These are phyloP conservation scores for Barnettozyma sucrosica DNA, from an alignment of 805 yeast species.

Conservation along the genomic window DNA sequence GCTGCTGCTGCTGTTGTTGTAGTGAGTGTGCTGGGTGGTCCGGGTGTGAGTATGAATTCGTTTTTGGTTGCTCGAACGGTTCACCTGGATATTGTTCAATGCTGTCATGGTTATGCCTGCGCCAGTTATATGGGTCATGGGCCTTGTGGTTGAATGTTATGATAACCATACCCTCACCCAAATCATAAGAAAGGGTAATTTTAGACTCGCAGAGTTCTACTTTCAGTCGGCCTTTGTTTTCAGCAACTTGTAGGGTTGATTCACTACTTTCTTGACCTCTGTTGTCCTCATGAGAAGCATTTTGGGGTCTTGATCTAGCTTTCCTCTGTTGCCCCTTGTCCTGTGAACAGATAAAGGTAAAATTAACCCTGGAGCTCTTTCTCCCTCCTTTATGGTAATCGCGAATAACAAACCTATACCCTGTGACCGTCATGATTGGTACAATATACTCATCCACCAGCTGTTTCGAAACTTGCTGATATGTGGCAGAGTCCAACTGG, in stretches of 20 bases:
- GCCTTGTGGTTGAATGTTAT: constrained; percentile 35
- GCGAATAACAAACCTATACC: constrained; percentile 38
- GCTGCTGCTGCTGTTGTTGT: constrained; percentile 10
- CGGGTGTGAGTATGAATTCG: background rate
- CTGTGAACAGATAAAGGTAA: constrained; percentile 42
- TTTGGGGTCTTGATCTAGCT: constrained; percentile 30
- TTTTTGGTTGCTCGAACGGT: background rate
- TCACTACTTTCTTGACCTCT: background rate
- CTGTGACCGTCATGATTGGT: constrained; percentile 37
- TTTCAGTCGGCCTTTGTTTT: constrained; percentile 24
- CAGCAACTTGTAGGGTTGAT: background rate
- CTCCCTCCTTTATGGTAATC: constrained; percentile 41
- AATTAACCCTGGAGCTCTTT: constrained; percentile 35
- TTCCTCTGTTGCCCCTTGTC: constrained; percentile 38
- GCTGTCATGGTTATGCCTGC: background rate
- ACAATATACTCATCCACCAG: constrained; percentile 32
- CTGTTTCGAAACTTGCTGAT: constrained; percentile 31
- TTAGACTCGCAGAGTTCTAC: constrained; percentile 37
- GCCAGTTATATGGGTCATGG: constrained; percentile 34
- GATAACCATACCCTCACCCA: constrained; percentile 32
- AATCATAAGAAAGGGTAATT: constrained; percentile 33
- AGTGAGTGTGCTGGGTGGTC: background rate
- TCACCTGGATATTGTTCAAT: background rate
- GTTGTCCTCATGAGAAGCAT: constrained; percentile 19
- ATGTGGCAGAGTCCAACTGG: constrained; percentile 27